phyloP scores from a whole-genome alignment of 1,284 basidiomycete genomes.

The Puccinia polysora region DNA sequence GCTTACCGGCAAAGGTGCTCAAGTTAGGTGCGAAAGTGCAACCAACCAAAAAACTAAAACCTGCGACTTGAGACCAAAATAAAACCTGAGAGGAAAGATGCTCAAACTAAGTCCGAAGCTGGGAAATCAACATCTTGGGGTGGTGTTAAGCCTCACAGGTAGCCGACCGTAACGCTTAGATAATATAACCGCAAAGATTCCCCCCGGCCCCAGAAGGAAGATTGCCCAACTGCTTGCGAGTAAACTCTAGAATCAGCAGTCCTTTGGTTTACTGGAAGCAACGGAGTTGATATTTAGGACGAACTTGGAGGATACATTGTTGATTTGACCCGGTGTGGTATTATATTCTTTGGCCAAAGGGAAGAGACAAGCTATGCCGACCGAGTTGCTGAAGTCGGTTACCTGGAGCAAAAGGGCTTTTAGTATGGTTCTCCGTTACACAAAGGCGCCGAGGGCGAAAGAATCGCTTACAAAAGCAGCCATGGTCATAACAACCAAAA shows the following conservation, averaged over 20 bases:
- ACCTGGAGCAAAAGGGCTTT: slow-evolving; percentile 3
- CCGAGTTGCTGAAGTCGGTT: slow-evolving; percentile 37
- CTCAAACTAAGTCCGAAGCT: not conserved
- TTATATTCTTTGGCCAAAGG: slow-evolving; percentile 61
- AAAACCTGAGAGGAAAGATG: slow-evolving; percentile 42
- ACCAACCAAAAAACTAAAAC: slow-evolving; percentile 58
- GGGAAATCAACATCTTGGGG: not conserved
- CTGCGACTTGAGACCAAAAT: slow-evolving; percentile 55
- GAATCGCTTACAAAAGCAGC: slow-evolving; percentile 30
- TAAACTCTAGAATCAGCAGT: slow-evolving; percentile 27
- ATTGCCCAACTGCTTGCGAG: slow-evolving; percentile 61
- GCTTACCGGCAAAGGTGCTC: slow-evolving; percentile 51
- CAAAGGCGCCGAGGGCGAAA: no score
- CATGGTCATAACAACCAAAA: slow-evolving; percentile 33
- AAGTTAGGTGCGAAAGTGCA: slow-evolving; percentile 61
- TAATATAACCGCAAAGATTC: slow-evolving; percentile 62
- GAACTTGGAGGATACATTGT: slow-evolving; percentile 57
- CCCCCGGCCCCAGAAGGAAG: slow-evolving; percentile 64
- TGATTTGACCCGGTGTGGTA: slow-evolving; percentile 62
- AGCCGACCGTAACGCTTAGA: slow-evolving; percentile 62
- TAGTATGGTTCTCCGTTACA: not conserved
- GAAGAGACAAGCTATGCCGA: slow-evolving; percentile 57
- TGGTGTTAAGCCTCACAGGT: slow-evolving; percentile 58
- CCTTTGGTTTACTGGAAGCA: slow-evolving; percentile 50
- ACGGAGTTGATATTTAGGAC: not conserved